phyloP scores from a whole-genome alignment of 2,329 filamentous ascomycete species.

The Laburnicola sp. region DNA sequence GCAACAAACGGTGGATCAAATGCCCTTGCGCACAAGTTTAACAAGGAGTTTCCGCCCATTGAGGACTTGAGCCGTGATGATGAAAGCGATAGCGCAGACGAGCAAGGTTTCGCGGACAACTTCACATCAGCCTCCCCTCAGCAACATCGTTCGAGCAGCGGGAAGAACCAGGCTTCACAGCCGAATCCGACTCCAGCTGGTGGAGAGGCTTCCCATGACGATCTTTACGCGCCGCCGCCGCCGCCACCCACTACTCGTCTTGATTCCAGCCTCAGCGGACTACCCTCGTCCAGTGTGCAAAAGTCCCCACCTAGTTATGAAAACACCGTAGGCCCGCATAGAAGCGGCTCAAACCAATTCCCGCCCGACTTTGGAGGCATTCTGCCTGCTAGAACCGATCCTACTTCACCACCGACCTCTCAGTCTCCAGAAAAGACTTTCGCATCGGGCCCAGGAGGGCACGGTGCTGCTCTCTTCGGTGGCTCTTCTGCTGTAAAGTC shows the following conservation, averaged over 20 bases:
- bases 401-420: slow-evolving; percentile 45
- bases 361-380: slow-evolving; percentile 60
- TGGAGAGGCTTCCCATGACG: slow-evolving; percentile 31
- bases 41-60: slow-evolving; percentile 89
- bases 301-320: slow-evolving; percentile 62
- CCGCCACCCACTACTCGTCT: slow-evolving; percentile 38
- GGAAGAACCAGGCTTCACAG: slow-evolving; percentile 31
- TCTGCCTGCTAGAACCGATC: slow-evolving; percentile 59
- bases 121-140: slow-evolving; percentile 68
- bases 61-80: slow-evolving; percentile 81
- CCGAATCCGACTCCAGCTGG: slow-evolving; percentile 25
- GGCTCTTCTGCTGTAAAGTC: slow-evolving; percentile 39
- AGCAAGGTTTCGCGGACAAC: slow-evolving; percentile 86
- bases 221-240: slow-evolving; percentile 37
- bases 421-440: slow-evolving; percentile 46
- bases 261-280: slow-evolving; percentile 43
- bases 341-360: slow-evolving; percentile 51
- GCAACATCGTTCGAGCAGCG: slow-evolving; percentile 34
- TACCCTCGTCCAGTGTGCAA: slow-evolving; percentile 60
- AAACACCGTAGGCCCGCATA: slow-evolving; percentile 45
- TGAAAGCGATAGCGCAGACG: slow-evolving; percentile 72
- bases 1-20: slow-evolving; percentile 34
- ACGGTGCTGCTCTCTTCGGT: slow-evolving; percentile 48
- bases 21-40: slow-evolving; percentile 56
- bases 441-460: slow-evolving; percentile 39